Percentiles rank a stretch among this genome's conserved stretches.
Conservation (phyloP, 2,329 filamentous ascomycete genomes). For the Fusarium drepaniforme region DNA sequence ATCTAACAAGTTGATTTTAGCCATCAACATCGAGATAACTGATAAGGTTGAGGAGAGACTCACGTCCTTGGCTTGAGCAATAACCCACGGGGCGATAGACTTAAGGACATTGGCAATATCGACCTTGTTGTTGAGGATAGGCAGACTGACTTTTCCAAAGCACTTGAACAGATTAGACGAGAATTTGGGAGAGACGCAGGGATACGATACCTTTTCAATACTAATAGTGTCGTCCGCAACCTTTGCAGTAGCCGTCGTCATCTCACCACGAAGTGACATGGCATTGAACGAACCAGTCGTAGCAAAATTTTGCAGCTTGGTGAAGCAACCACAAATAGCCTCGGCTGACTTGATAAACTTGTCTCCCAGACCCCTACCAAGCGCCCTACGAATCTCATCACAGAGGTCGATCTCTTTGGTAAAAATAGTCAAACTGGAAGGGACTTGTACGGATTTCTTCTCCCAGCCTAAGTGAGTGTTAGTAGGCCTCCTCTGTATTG, state of each 20-base stretch:
- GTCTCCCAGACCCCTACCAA: neutral
- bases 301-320: neutral
- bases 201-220: neutral
- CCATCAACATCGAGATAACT: neutral
- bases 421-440: neutral
- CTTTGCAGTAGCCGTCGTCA: neutral
- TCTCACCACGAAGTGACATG: neutral
- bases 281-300: neutral
- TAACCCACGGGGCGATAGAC: neutral
- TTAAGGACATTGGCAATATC: neutral
- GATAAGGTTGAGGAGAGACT: neutral
- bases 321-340: constrained; percentile 8
- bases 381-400: neutral
- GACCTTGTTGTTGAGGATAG: neutral
- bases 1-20: neutral
- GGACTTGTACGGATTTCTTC: neutral
- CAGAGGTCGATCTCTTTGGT: constrained; percentile 6
- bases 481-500: neutral
- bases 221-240: neutral
- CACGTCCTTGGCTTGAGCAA: neutral
- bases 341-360: constrained; percentile 3
- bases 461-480: neutral
- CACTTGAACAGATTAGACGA: neutral
- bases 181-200: accelerated
- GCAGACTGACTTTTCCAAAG: neutral